Base-by-base conservation (phyloP, 2,329 filamentous ascomycete genomes). In the Neobulgaria alba region DNA sequence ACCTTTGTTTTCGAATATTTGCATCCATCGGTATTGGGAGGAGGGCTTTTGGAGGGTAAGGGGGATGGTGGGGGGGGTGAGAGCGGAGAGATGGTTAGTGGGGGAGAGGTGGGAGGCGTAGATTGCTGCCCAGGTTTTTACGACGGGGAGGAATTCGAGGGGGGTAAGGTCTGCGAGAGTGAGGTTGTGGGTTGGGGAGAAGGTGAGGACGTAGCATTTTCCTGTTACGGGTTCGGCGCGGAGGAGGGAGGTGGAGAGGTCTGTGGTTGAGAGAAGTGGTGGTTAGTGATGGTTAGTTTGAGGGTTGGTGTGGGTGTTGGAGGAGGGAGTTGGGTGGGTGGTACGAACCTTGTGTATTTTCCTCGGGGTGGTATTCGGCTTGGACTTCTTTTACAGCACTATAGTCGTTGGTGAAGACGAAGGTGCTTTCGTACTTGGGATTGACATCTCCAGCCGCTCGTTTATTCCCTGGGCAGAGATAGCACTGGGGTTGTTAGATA, bases 1-100 rank as follows among this genome's bases (percentile, higher is more conserved):
- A 38, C 92, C 92, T 66, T 98, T 98, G 70, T 98, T 98, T 67
- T 98, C 92, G 49, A 98, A 98, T 50, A 98, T 96, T 61, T 98
- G 92, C 89, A 98, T 95, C 66, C 94, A 96, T 39, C 84, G 78
- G 56, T 94, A 87, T 63, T 94, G 86, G 39, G 84, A 75, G 38
- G 72, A 77, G 3, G 87, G 82, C 66, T 63, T 16, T 33, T 42
- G n/a, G 48, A 39, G 7, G 50, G 47, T 5, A 69, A 63, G 29
- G 5, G 66, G 66, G 7, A 66, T 69, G 67, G 61, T 18, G 51
- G 50, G 12, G 10, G 31, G 19, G 10, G 5, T 71, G 67, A 31
- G 66, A 57, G 39, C 67, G 56, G 10, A 70, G 5, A 89, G 73
- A 0, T 81, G 78, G 52, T 78, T 89, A 8, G 72, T 70, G 0